Conservation (phyloP, 2,329 filamentous ascomycete genomes). For the Didymella glomerata region DNA sequence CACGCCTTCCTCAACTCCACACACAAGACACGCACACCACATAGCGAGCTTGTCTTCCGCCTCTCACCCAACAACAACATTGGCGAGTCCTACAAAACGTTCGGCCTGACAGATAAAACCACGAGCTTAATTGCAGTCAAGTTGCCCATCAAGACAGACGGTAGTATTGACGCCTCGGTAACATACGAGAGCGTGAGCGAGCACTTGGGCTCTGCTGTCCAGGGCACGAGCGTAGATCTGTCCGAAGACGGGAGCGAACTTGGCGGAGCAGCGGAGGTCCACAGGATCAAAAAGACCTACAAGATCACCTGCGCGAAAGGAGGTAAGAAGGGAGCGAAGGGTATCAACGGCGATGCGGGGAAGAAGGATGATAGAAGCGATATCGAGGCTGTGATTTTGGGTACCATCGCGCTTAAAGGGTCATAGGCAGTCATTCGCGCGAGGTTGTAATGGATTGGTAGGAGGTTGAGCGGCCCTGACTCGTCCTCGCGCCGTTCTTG, state of each 20-base stretch:
- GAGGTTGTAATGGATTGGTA: no score
- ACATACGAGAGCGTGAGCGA: slow-evolving; percentile 36
- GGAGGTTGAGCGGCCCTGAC: no score
- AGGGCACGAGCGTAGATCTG: slow-evolving; percentile 38
- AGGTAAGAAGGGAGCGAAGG: slow-evolving; percentile 28
- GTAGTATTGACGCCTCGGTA: slow-evolving; percentile 16
- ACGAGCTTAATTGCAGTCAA: slow-evolving; percentile 82
- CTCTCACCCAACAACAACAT: slow-evolving; percentile 90
- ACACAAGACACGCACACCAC: slow-evolving; percentile 79
- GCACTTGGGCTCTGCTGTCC: slow-evolving; percentile 39
- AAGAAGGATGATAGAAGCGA: slow-evolving; percentile 59
- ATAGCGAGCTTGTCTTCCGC: slow-evolving; percentile 85
- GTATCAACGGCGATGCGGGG: slow-evolving; percentile 32
- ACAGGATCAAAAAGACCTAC: slow-evolving; percentile 82
- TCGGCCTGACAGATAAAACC: slow-evolving; percentile 78
- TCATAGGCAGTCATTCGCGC: neutral
- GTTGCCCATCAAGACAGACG: slow-evolving; percentile 58
- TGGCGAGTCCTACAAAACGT: slow-evolving; percentile 86
- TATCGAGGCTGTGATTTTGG: slow-evolving; percentile 74
- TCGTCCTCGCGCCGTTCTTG: no score
- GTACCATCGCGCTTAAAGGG: slow-evolving; percentile 80
- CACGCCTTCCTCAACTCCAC: slow-evolving; percentile 68
- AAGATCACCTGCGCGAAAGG: slow-evolving; percentile 68
- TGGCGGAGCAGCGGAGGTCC: slow-evolving; percentile 61
- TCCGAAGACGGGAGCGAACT: slow-evolving; percentile 49